Percentiles rank a stretch among this genome's conserved stretches.
Conservation (phyloP, 2,329 filamentous ascomycete species). For the Colletotrichum zoysiae region DNA sequence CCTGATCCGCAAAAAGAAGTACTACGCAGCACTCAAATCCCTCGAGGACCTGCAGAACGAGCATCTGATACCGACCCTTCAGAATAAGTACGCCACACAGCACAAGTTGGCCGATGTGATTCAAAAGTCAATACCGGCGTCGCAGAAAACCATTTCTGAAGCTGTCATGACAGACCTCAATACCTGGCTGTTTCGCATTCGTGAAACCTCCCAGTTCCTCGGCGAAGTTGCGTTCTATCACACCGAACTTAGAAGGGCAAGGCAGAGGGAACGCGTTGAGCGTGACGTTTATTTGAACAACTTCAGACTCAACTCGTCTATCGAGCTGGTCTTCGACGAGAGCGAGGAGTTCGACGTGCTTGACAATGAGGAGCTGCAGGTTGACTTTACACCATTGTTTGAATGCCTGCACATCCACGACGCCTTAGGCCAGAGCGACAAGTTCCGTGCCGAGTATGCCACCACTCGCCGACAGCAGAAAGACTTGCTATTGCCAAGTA, state of each 20-base stretch:
- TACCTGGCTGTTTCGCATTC: constrained; percentile 94
- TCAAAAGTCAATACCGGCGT: constrained; percentile 93
- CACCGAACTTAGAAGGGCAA: constrained; percentile 85
- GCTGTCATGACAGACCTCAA: constrained; percentile 97
- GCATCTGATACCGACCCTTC: constrained; percentile 79
- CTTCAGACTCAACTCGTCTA: constrained; percentile 94
- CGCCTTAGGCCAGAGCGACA: constrained; percentile 90
- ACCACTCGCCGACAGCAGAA: constrained; percentile 91
- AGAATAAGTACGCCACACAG: constrained; percentile 89
- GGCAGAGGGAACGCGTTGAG: constrained; percentile 86
- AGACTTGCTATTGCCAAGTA: constrained; percentile 84
- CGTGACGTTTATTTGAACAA: constrained; percentile 79
- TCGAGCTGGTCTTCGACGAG: constrained; percentile 95
- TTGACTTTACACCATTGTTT: constrained; percentile 94
- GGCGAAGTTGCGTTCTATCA: constrained; percentile 98
- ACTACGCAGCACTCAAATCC: constrained; percentile 93
- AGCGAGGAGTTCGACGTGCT: constrained; percentile 95
- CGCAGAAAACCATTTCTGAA: constrained; percentile 92
- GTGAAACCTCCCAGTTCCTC: constrained; percentile 95
- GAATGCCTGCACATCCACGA: constrained; percentile 98
- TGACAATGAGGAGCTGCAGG: constrained; percentile 93
- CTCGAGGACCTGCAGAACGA: constrained; percentile 97
- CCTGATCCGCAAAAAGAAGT: constrained; percentile 89
- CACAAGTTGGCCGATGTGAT: constrained; percentile 97
- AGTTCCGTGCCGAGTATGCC: constrained; percentile 92